Evolutionary conservation across 345 rosid species (phyloP), one percentile per base, ranked within the genome.

Genomic region (Eucalyptus victrix): DNA sequence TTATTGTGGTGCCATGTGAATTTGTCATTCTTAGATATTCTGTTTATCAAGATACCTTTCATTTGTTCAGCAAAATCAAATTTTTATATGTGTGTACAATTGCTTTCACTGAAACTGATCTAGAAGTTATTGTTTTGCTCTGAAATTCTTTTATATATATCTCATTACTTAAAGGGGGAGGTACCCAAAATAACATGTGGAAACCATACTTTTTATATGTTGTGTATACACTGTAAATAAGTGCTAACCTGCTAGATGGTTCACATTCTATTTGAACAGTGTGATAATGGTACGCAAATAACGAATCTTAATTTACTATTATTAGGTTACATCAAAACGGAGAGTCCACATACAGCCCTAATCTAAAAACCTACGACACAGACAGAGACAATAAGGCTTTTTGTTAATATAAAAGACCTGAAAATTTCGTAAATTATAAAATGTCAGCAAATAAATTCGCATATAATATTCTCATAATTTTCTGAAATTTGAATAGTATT

Each of bases 211-310:
- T 62, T 60, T 62, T 62, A 28, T 62, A 62, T 30, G 69, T 62
- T 30, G n/a, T 26, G 65, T 58, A 13, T n/a, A 0, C 34, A 30
- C 3, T 30, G 2, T 13, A n/a, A 28, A 28, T 62, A 60, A 28
- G 32, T 4, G 32, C n/a, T 12, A 0, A 12, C 69, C 7, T 62
- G 0, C 0, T 26, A 2, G 17, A 2, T 28, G 8, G 34, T 30
- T 62, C 69, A 62, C n/a, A 28, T 62, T 30, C 15, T 62, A 12
- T 30, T 6, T 6, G 4, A 62, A 6, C 1, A 34, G 32, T 60
- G 34, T 13, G 65, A 28, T 11, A 58, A 58, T 58, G 1, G 0
- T 26, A 58, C 65, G 26, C n/a, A 5, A 58, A 58, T 58, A 0
- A 26, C 2, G 7, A 58, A 58, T 58, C n/a, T 58, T 58, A 24